phyloP scores from a whole-genome alignment of 306 rosid species.

The Citrullus amarus region DNA sequence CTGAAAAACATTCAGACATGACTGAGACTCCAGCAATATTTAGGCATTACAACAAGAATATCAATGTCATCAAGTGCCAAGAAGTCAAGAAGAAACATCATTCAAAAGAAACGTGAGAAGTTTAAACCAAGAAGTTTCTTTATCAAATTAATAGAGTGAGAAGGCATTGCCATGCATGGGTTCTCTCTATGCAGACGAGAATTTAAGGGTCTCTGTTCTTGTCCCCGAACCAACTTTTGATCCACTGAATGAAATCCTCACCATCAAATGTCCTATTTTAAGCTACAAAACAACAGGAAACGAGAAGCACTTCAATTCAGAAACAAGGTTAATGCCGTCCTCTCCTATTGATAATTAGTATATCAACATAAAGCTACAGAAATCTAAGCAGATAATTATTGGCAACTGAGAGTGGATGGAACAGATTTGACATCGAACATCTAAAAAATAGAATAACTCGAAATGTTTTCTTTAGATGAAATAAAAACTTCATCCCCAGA shows the following conservation, averaged over 20 bases:
- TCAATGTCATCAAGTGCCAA: constrained; percentile 18
- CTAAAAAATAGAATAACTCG: not conserved
- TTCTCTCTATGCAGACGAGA: not conserved
- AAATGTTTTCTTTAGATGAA: too few species aligned
- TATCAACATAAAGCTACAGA: not conserved
- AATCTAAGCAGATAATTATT: not conserved
- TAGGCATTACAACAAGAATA: constrained; percentile 54
- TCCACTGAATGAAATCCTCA: not conserved
- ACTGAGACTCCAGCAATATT: constrained; percentile 41
- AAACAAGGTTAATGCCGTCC: not conserved
- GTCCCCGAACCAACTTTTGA: not conserved
- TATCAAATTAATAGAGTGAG: constrained; percentile 29
- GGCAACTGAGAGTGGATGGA: not conserved
- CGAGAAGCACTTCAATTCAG: not conserved
- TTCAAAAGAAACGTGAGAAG: constrained; percentile 35
- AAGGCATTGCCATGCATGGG: not conserved
- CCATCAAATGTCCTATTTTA: not conserved
- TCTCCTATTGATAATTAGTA: not conserved
- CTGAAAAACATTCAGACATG: constrained; percentile 43
- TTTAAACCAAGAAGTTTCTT: constrained; percentile 31
- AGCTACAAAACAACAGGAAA: not conserved
- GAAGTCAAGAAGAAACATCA: constrained; percentile 39
- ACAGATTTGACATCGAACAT: not conserved
- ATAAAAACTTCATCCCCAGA: too few species aligned
- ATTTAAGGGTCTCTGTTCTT: not conserved